Evolutionary conservation across 2,329 filamentous ascomycete genomes (phyloP).

Genomic region (Aspergillus versicolor): DNA sequence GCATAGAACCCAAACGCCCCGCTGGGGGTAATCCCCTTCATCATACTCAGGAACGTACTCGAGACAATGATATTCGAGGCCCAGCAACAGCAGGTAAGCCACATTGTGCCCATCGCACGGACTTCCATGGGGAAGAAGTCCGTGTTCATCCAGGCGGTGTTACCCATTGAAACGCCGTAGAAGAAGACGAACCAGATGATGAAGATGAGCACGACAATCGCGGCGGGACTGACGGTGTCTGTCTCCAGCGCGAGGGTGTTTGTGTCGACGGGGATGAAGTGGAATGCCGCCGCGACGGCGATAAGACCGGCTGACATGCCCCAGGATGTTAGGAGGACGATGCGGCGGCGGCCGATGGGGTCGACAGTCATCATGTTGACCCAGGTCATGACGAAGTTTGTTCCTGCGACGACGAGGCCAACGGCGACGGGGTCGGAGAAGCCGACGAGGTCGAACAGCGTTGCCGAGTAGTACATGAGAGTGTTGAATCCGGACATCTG

Average conservation of each 20-base stretch:
- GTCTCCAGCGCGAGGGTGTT: slow-evolving; percentile 22
- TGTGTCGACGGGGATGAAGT: slow-evolving; percentile 49
- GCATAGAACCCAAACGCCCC: slow-evolving; percentile 56
- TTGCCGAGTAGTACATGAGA: slow-evolving; percentile 48
- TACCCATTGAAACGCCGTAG: slow-evolving; percentile 50
- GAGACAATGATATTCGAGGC: slow-evolving; percentile 51
- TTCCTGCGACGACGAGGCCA: slow-evolving; percentile 31
- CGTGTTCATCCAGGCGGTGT: slow-evolving; percentile 50
- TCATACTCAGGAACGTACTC: slow-evolving; percentile 52
- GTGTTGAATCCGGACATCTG: slow-evolving; percentile 50
- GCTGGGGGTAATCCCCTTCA: slow-evolving; percentile 49
- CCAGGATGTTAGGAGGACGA: slow-evolving; percentile 46
- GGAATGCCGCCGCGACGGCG: slow-evolving; percentile 47
- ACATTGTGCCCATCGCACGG: slow-evolving; percentile 52
- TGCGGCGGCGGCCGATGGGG: slow-evolving; percentile 45
- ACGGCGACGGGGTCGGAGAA: slow-evolving; percentile 53
- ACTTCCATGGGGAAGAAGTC: slow-evolving; percentile 53
- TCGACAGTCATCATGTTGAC: slow-evolving; percentile 51
- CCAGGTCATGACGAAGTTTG: slow-evolving; percentile 50
- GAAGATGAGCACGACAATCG: slow-evolving; percentile 43
- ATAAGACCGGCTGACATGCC: slow-evolving; percentile 48
- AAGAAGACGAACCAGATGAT: slow-evolving; percentile 49
- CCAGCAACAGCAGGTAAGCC: slow-evolving; percentile 50
- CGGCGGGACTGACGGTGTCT: slow-evolving; percentile 32
- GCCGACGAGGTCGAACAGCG: slow-evolving; percentile 48